Evolutionary conservation across 805 yeast species (phyloP), one percentile per base, ranked within the genome.

Genomic region (Kuraishia floccosa): DNA sequence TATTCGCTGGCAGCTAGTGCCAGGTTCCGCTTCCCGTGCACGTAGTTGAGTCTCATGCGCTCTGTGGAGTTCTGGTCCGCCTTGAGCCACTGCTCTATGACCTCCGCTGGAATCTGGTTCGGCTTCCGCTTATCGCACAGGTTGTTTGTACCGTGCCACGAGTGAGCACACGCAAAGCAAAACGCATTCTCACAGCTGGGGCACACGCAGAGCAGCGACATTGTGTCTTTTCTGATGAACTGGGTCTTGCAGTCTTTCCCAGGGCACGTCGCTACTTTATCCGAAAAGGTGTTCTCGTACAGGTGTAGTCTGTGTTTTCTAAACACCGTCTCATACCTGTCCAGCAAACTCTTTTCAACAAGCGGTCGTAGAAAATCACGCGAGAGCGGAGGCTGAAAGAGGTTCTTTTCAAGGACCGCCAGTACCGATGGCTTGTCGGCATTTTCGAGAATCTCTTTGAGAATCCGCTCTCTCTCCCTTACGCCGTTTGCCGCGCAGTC

Each of bases 101-200:
- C 67, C 12, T 44, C 51, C 30, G 50, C 54, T 3, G 68, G 47
- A 11, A 60, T 52, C 4, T 52, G 53, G 38, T 60, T 42, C 30
- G 45, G 36, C 37, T 54, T 36, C 44, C 42, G 31, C 41, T 51
- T 42, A 31, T 46, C 57, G 45, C 83, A 76, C 17, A 44, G 44
- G 35, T 65, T 64, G 30, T 54, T 56, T 11, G 56, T 53, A 1
- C 79, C 78, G 47, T 76, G 83, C 74, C 77, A 75, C 3, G 79
- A 68, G 38, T 65, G 74, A 5, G 59, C 47, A 46, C 83, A 76
- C 17, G 57, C 58, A 36, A 58, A 57, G 41, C 83, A 76, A 38
- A 72, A 76, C 1, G 75, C 73, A 38, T 63, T 58, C 8, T 50
- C 47, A 43, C 82, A 76, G 4, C 44, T 36, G 0, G 58, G 50